Base-by-base conservation (phyloP, 2,329 filamentous ascomycete genomes). In the Madurella mycetomatis region DNA sequence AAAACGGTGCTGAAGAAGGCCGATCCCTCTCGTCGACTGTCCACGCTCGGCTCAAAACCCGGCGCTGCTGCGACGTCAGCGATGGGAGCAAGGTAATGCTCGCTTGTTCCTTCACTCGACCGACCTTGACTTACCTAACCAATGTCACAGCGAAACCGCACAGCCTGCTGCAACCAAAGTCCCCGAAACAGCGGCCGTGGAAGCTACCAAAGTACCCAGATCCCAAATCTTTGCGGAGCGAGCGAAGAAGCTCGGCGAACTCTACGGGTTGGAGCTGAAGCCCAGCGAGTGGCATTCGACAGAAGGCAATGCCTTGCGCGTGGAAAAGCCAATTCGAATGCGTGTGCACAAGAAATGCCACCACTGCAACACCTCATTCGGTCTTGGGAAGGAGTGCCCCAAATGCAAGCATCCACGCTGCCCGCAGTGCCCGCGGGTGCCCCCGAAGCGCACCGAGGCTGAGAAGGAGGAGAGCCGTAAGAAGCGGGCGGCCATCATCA, bases 401-500 rank as follows among this genome's bases (percentile, higher is more conserved):
- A 82, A 82, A 61, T 96, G 92, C 74, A 80, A 87, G 62, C 92
- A 96, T 72, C 76, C 77, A 45, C 83, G 89, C 61, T 96, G 92
- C 80, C 87, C 83, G 66, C 84, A 87, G 65, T 96, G 92, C 69
- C 82, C 84, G 30, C 84, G 89, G 52, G 83, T 87, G 64, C 91
- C 91, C 34, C 76, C 81, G 50, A 84, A 85, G 73, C 83, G 81
- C 61, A 78, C 74, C 63, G 79, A 83, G 61, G 76, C 75, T 58
- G 76, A 82, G 65, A 74, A 75, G 61, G 70, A 77, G 55, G 77
- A 76, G 61, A 78, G 75, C 66, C 76, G 79, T 49, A 76, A 78
- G 66, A 74, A 70, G 62, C 75, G 76, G 60, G 76, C 77, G 16
- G 74, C 73, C 19, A 67, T 77, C 18, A 61, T 76, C 55, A 78